Evolutionary conservation across 1,284 basidiomycete species (phyloP), one percentile per base, ranked within the genome.

Genomic region (Exsudoporus floridanus): DNA sequence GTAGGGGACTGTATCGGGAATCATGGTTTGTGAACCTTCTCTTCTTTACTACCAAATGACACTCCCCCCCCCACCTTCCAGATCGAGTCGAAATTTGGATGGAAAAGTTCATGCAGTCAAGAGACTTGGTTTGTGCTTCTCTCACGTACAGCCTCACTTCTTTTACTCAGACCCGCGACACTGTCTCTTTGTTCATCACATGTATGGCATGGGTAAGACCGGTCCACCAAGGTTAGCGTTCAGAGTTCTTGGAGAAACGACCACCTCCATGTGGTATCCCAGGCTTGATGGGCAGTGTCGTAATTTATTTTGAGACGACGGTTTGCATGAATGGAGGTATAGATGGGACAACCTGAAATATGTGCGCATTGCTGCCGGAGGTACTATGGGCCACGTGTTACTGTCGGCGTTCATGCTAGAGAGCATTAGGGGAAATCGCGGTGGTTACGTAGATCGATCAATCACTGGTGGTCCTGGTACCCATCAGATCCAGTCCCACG

Each of bases 351-450:
- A 23, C 23, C 23, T 5, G 23, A 23, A 23, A 23, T 23, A 23
- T 23, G 23, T 23, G 23, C 23, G 23, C 23, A 5, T 23, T 23
- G 5, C 23, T 5, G 23, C 23, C 23, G 23, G 23, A 23, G 23
- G 23, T 23, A 23, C 23, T 23, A 23, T 23, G 23, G 23, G 5
- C 23, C 23, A 23, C 33, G 40, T 38, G 39, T 42, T 34, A 1
- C 13, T 16, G 9, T 45, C 51, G 61, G 61, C 37, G 8, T 64
- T 51, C 61, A 65, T 49, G 44, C 33, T 40, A 27, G 34, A 49
- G 8, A 44, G 25, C 57, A 48, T 9, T 10, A 35, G 40, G 23
- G 41, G 18, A 39, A 31, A 37, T 25, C 18, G 52, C 16, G 7
- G 28, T 10, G 7, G 9, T 35, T 25, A 14, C 31, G 50, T 54